These are phyloP conservation scores for Cordyceps cicadae DNA, from an alignment of 2,329 filamentous ascomycete genomes.

Conservation along the genomic window DNA sequence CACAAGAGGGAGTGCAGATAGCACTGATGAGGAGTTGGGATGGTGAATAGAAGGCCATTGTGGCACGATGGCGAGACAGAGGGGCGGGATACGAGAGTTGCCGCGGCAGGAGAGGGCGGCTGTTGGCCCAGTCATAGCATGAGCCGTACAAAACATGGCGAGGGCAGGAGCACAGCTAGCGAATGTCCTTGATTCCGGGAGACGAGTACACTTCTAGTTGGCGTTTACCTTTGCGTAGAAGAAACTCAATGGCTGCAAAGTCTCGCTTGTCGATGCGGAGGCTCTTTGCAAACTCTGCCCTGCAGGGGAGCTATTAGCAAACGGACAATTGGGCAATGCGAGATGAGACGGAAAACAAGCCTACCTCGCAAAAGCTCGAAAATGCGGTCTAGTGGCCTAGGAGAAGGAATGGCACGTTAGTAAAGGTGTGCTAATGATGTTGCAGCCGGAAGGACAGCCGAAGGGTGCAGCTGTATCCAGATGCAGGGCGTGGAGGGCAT, in stretches of 20 bases:
- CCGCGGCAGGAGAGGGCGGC: neutral
- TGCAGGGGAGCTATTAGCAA: conserved; percentile 24
- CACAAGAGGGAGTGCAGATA: neutral
- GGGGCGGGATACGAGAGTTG: neutral
- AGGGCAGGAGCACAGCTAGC: conserved; percentile 20
- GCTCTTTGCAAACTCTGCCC: conserved; percentile 69
- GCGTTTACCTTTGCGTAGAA: conserved; percentile 70
- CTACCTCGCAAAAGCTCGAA: conserved; percentile 56
- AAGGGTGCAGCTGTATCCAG: neutral
- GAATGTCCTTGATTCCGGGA: conserved; percentile 70
- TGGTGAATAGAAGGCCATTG: neutral
- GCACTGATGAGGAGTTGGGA: conserved; percentile 2
- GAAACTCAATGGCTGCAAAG: conserved; percentile 76
- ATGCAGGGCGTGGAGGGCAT: neutral
- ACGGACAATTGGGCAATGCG: neutral
- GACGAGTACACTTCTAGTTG: conserved; percentile 78
- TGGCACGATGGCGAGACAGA: neutral
- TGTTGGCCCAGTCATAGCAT: neutral
- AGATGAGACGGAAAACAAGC: conserved; percentile 15
- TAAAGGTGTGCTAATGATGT: conserved; percentile 3
- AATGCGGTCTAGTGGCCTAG: conserved; percentile 51
- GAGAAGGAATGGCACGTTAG: conserved; percentile 14
- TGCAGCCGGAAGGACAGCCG: neutral
- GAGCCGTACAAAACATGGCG: neutral
- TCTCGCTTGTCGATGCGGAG: conserved; percentile 68